Percentiles rank a stretch among this genome's conserved stretches.
Evolutionary conservation across 2,329 filamentous ascomycete genomes (phyloP).

Genomic region (Beauveria sp.): DNA sequence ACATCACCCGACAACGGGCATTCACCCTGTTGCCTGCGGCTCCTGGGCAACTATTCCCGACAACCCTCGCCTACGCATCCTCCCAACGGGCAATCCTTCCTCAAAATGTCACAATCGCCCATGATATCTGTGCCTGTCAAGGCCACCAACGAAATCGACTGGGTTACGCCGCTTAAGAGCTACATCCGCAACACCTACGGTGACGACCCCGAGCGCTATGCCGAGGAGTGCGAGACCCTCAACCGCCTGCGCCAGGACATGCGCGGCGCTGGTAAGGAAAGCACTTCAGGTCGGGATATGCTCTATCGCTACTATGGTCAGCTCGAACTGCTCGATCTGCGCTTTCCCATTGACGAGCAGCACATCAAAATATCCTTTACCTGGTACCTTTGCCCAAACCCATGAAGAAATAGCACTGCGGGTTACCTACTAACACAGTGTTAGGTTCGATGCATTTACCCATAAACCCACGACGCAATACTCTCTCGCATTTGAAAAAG

Average conservation of each 20-base stretch:
- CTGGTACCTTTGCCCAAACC: conserved; percentile 52
- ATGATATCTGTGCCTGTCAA: conserved; percentile 95
- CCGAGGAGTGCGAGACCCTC: conserved; percentile 88
- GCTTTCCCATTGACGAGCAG: conserved; percentile 96
- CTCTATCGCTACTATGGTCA: conserved; percentile 97
- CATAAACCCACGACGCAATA: conserved; percentile 96
- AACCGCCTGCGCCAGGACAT: conserved; percentile 96
- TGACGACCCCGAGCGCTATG: conserved; percentile 93
- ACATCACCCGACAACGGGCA: neutral
- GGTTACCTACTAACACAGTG: neutral
- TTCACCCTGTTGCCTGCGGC: neutral
- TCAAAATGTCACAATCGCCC: conserved; percentile 72
- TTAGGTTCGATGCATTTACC: conserved; percentile 98
- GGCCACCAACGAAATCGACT: conserved; percentile 96
- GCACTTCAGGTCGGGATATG: conserved; percentile 84
- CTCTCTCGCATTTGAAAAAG: conserved; percentile 95
- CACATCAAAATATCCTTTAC: conserved; percentile 99
- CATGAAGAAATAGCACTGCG: too few relatives aligned
- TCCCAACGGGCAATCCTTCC: neutral
- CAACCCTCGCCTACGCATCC: neutral
- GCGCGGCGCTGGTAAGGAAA: conserved; percentile 94
- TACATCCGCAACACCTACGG: conserved; percentile 94
- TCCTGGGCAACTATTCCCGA: neutral
- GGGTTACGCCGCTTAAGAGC: conserved; percentile 81
- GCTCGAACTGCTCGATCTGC: conserved; percentile 84